Evolutionary conservation across 495 filamentous ascomycete genomes (phyloP).

Genomic region (Lasiosphaeria miniovina): DNA sequence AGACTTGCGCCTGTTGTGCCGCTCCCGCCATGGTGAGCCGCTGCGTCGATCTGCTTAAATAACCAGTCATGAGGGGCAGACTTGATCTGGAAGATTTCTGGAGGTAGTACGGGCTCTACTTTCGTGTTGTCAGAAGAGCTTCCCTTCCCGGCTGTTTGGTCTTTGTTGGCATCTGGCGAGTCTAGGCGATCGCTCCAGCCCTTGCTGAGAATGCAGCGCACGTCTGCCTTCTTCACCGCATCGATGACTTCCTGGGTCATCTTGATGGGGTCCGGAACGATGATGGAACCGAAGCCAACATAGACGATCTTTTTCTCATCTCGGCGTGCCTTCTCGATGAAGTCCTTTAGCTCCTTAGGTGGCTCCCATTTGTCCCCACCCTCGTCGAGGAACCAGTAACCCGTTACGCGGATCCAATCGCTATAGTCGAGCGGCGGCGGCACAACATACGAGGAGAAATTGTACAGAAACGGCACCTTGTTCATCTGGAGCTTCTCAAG

Average conservation of each 20-base stretch:
- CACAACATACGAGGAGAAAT: constrained; percentile 91
- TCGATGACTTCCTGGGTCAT: constrained; percentile 88
- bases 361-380: constrained; percentile 67
- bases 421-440: constrained; percentile 91
- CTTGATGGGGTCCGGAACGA: constrained; percentile 85
- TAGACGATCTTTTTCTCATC: constrained; percentile 94
- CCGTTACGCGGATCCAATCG: constrained; percentile 95
- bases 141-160: not conserved
- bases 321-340: constrained; percentile 73
- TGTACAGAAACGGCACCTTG: constrained; percentile 96
- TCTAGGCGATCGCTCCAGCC: constrained; percentile 92
- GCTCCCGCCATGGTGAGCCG: constrained; percentile 89
- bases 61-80: constrained; percentile 96
- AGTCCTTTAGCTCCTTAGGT: constrained; percentile 67
- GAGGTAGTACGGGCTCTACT: constrained; percentile 69
- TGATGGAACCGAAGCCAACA: constrained; percentile 93
- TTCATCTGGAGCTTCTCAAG: constrained; percentile 92
- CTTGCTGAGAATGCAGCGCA: constrained; percentile 92
- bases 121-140: constrained; percentile 24
- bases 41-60: constrained; percentile 90
- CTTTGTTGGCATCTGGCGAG: constrained; percentile 36
- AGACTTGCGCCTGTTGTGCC: constrained; percentile 95
- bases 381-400: constrained; percentile 96
- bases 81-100: constrained; percentile 81
- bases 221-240: constrained; percentile 85